phyloP scores from a whole-genome alignment of 768 basidiomycete genomes.

The Mycena floridula region DNA sequence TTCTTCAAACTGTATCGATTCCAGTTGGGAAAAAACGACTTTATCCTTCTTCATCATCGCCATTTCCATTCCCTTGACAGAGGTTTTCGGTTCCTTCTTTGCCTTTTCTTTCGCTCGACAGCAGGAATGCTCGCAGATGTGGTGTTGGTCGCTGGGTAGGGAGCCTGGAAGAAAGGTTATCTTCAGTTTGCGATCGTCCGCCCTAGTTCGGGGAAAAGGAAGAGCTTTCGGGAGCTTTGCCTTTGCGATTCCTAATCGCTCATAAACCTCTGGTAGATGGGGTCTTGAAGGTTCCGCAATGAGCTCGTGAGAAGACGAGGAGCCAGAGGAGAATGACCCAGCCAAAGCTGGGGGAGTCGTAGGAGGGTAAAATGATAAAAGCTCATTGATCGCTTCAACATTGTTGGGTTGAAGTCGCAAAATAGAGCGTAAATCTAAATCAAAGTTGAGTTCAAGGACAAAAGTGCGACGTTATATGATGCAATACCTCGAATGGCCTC shows the following conservation, averaged over 20 bases:
- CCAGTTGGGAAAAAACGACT: conserved; percentile 55
- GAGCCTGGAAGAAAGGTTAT: conserved; percentile 35
- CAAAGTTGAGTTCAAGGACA: neutral
- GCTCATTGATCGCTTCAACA: conserved; percentile 52
- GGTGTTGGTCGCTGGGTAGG: conserved; percentile 3
- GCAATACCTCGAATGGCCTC: conserved; percentile 55
- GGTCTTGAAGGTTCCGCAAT: conserved; percentile 1
- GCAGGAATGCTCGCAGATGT: conserved; percentile 4
- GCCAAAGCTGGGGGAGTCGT: no score
- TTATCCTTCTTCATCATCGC: conserved; percentile 36
- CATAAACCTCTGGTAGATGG: conserved; percentile 10
- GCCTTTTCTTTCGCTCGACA: conserved; percentile 21
- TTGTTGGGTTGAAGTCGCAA: conserved; percentile 62
- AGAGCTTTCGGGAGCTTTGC: conserved; percentile 37
- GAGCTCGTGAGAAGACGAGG: conserved; percentile 24
- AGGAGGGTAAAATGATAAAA: conserved; percentile 34
- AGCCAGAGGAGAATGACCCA: conserved; percentile 13
- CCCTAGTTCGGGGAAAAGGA: conserved; percentile 45
- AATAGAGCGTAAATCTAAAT: conserved; percentile 53
- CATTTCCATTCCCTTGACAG: conserved; percentile 14
- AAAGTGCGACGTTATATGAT: neutral
- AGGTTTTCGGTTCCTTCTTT: conserved; percentile 15
- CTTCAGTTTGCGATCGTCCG: conserved; percentile 50
- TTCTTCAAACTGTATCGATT: conserved; percentile 54
- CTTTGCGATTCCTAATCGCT: conserved; percentile 31